Evolutionary conservation across 306 rosid species (phyloP), one percentile per base, ranked within the genome.

Genomic region (Malus sieversii): DNA sequence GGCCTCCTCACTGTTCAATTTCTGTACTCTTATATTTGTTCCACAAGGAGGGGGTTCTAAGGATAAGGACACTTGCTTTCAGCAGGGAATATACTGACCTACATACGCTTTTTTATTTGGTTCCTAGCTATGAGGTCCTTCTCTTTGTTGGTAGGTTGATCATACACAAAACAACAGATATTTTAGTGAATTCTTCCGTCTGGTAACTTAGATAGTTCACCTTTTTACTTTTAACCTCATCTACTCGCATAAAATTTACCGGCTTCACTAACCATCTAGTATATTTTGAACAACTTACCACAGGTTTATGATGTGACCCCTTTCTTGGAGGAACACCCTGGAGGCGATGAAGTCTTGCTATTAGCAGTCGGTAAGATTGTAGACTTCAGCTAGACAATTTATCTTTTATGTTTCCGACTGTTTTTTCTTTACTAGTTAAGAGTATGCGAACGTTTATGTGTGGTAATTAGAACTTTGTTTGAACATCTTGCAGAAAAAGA

Each of bases 271-370:
- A 52, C 66, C 38, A 23, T 35, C 66, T 57, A 12, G 55, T 70
- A 40, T 44, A 48, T 77, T 53, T 68, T 75, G 23, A 60, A 71
- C 72, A 51, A 64, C 71, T 32, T 30, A 27, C 63, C 48, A 16
- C 87, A 94, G 98, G 97, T 84, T 25, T 92, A 95, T 70, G 87
- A 95, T 89, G 97, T 95, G 68, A 92, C 99, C 67, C 62, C 88
- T n/a, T 90, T 87, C 82, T 75, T 95, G 86, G 96, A 88, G 62
- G 99, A 92, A 53, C 99, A 95, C 82, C 99, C 98, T 8, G 97
- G 97, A 73, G 99, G 99, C n/a, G 99, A 89, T 53, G 99, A 95
- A 84, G 85, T 84, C 83, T 82, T 92, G 83, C 68, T 90, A 59
- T 75, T 85, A 72, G 83, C 93, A 57, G 81, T 89, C 2, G 99